Evolutionary conservation across 2,329 filamentous ascomycete genomes (phyloP).

Genomic region (Onygena corvina): DNA sequence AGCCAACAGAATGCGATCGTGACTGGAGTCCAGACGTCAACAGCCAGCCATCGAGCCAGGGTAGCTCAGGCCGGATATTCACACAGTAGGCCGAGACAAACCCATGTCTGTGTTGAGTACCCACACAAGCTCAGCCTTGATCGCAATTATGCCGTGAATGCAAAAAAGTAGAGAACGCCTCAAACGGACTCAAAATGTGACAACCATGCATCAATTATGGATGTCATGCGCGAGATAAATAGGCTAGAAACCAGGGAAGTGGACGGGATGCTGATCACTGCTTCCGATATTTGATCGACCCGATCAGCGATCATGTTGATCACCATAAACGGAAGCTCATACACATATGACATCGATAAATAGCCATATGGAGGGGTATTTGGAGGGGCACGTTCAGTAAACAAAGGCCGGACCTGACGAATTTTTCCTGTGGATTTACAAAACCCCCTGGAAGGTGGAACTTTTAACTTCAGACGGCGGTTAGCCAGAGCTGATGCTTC

Average conservation of each 20-base stretch:
- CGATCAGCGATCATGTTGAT: neutral
- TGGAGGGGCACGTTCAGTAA: slow-evolving; percentile 1
- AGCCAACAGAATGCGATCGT: slow-evolving; percentile 6
- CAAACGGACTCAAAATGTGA: neutral
- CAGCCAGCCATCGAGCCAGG: neutral
- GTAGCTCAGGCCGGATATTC: neutral
- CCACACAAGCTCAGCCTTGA: slow-evolving; percentile 3
- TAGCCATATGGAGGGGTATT: neutral
- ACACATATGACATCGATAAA: neutral
- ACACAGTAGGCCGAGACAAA: neutral
- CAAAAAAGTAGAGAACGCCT: neutral
- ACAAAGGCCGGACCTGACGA: neutral
- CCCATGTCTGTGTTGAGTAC: neutral
- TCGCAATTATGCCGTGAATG: neutral
- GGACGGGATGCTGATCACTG: neutral
- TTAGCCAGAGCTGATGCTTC: neutral
- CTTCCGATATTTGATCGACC: no score
- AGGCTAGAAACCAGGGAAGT: neutral
- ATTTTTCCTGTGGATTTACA: neutral
- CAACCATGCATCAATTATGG: neutral
- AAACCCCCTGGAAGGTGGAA: neutral
- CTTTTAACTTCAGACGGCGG: neutral
- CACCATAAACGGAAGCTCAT: neutral
- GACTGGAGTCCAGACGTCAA: neutral
- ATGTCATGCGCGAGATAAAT: neutral